Evolutionary conservation across 129 eudicot species (phyloP).

Genomic region (Arctium minus): DNA sequence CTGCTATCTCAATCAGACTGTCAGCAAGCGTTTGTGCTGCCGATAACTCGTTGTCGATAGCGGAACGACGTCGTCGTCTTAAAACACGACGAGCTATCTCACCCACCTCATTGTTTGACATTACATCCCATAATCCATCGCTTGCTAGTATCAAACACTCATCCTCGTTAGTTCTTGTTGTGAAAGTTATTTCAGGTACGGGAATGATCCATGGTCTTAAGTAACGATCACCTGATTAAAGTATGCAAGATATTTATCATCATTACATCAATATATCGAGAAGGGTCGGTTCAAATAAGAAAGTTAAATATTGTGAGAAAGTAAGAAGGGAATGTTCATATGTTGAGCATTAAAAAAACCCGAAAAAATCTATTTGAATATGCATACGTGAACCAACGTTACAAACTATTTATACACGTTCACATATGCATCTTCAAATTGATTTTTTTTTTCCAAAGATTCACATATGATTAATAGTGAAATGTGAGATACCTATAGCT

Average conservation of each 20-base stretch:
- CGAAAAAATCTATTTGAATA: no score
- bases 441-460: no score
- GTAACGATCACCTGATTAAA: constrained; percentile 53
- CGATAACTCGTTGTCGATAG: constrained; percentile 12
- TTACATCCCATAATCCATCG: constrained; percentile 73
- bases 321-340: not conserved
- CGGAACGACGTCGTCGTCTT: constrained; percentile 30
- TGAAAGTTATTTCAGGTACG: constrained; percentile 54
- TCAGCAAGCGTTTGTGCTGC: constrained; percentile 54
- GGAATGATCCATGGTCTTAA: constrained; percentile 65
- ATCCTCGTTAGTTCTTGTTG: constrained; percentile 52
- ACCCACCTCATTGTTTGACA: constrained; percentile 70
- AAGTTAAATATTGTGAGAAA: no score
- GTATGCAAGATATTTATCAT: not conserved
- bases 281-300: not conserved
- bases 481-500: constrained; percentile 55
- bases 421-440: not conserved
- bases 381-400: not conserved
- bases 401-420: not conserved
- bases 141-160: constrained; percentile 66
- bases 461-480: not conserved
- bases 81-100: constrained; percentile 52
- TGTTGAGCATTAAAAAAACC: no score
- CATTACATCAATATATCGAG: not conserved
- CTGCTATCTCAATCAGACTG: constrained; percentile 51